phyloP scores from a whole-genome alignment of 2,329 filamentous ascomycete genomes.

The Cladosporium velox region DNA sequence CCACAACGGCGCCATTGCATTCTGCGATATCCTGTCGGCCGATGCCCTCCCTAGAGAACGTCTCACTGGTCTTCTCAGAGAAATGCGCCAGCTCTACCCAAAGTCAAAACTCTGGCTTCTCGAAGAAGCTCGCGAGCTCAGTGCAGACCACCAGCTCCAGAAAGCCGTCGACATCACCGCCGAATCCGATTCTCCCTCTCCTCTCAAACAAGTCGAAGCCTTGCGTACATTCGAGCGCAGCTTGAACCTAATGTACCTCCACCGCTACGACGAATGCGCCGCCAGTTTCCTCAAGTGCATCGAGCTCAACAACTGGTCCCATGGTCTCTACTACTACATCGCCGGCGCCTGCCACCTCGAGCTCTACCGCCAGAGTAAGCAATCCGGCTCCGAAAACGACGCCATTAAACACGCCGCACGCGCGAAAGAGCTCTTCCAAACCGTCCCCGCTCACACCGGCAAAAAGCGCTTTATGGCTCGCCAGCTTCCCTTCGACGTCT shows the following conservation, averaged over 20 bases:
- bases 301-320: conserved; percentile 87
- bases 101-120: conserved; percentile 82
- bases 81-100: conserved; percentile 78
- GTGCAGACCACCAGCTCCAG: conserved; percentile 66
- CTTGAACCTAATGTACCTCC: conserved; percentile 74
- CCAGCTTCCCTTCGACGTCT: conserved; percentile 86
- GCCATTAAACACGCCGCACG: conserved; percentile 48
- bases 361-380: conserved; percentile 68
- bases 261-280: conserved; percentile 73
- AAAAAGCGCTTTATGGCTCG: conserved; percentile 89
- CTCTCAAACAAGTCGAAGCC: conserved; percentile 85
- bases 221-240: conserved; percentile 83
- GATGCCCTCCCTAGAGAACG: conserved; percentile 68
- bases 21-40: conserved; percentile 80
- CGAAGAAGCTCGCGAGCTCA: conserved; percentile 79
- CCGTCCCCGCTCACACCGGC: conserved; percentile 72
- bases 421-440: conserved; percentile 70
- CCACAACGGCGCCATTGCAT: conserved; percentile 83
- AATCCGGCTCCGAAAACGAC: conserved; percentile 44
- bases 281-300: conserved; percentile 70
- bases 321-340: conserved; percentile 86
- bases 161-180: conserved; percentile 64
- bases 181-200: conserved; percentile 47
- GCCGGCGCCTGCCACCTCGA: conserved; percentile 77
- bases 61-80: conserved; percentile 66